Evolutionary conservation across 2,329 filamentous ascomycete genomes (phyloP), one percentile per base, ranked within the genome.

Genomic region (Talaromyces sp.): DNA sequence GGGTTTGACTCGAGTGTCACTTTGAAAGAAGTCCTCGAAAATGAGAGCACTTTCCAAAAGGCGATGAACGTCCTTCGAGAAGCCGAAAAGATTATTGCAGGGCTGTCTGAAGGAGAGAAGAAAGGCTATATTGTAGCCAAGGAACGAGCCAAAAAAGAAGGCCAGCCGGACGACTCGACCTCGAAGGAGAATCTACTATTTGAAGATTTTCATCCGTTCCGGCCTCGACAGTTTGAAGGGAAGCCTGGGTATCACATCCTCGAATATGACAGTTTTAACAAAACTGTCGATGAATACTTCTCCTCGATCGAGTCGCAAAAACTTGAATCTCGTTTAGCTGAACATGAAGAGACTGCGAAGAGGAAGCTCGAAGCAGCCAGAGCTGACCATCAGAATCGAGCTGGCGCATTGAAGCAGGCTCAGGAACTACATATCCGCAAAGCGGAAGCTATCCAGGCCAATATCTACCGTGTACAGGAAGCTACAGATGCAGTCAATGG

Each of bases 261-360:
- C 13, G 86, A 91, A 63, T 93, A 93, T 69, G 85, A 92, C 6
- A 90, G 89, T 10, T 98, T 96, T 82, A 97, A 97, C 77, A 91
- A 90, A 73, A 95, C 93, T 0, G 93, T 97, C 0, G 95, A 99
- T 74, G 92, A 97, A 70, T 99, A 97, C 80, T 98, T 96, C 77
- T 98, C 95, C 0, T 98, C 94, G 0, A 87, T 98, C 29, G 95
- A 99, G 78, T 92, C 93, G 0, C 94, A 97, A 75, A 96, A 92
- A 75, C 83, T 98, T 0, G 91, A 96, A 76, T 96, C 92, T 1
- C 86, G 88, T 62, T 80, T 98, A 4, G 88, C 87, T 3, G 94
- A 98, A 76, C 87, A 90, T 58, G 93, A 99, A 76, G 88, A 90
- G 22, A 84, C 85, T 3, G 95, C 95, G 2, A 91, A 89, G 78